A percentile compares a stretch with the other conserved stretches of the same genome.
phyloP scores from a whole-genome alignment of 2,329 filamentous ascomycete genomes.

The Xenoacremonium recifei region DNA sequence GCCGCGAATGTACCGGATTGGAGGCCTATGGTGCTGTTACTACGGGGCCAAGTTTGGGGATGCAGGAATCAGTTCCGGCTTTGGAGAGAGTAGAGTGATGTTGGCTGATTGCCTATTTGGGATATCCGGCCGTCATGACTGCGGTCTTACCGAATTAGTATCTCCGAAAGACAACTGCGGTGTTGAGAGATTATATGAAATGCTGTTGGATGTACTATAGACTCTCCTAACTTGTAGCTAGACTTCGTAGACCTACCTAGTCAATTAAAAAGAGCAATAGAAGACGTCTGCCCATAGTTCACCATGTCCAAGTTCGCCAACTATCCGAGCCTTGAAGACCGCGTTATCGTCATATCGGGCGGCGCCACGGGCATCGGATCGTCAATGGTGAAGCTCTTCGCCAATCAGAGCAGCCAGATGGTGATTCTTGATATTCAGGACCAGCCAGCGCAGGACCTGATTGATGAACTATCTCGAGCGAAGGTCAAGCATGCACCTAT shows the following conservation, averaged over 20 bases:
- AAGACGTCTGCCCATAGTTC: too few relatives aligned
- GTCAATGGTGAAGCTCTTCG: conserved; percentile 42
- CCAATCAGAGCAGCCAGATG: conserved; percentile 41
- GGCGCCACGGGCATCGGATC: conserved; percentile 48
- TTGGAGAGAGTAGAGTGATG: too few relatives aligned
- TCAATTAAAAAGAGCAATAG: too few relatives aligned
- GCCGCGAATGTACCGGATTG: not conserved
- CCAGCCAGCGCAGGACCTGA: conserved; percentile 27
- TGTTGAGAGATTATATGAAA: too few relatives aligned
- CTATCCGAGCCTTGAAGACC: conserved; percentile 40
- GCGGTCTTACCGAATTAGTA: too few relatives aligned
- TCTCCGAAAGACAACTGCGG: too few relatives aligned
- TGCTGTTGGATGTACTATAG: too few relatives aligned
- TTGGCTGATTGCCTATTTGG: too few relatives aligned
- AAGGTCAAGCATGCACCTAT: conserved; percentile 23
- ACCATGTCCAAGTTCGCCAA: conserved; percentile 27
- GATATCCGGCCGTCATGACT: too few relatives aligned
- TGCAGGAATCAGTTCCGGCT: not conserved
- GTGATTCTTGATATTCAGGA: conserved; percentile 42
- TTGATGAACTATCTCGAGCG: conserved; percentile 10
- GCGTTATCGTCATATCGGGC: conserved; percentile 43
- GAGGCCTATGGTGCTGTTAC: not conserved
- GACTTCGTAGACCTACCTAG: too few relatives aligned
- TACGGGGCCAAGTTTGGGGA: not conserved
- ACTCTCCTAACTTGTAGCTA: too few relatives aligned